phyloP scores from a whole-genome alignment of 2,329 filamentous ascomycete species.

The Aureobasidium melanogenum region DNA sequence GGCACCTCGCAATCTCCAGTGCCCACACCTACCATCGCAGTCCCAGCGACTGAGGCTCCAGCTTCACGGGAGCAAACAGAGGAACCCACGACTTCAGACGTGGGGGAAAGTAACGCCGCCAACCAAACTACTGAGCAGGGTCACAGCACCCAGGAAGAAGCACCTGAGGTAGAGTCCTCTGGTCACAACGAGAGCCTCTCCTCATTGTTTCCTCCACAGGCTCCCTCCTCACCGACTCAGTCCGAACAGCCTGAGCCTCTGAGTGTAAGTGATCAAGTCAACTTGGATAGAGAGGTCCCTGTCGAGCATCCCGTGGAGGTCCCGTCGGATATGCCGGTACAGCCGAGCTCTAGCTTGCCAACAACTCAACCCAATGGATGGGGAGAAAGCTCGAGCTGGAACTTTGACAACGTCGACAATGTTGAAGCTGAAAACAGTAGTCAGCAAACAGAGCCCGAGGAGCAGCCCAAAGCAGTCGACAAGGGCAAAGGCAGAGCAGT shows the following conservation, averaged over 20 bases:
- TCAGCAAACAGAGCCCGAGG: not conserved
- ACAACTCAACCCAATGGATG: not conserved
- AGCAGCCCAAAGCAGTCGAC: conserved; percentile 13
- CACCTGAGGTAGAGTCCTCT: not conserved
- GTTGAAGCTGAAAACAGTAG: not conserved
- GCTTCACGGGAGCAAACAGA: not conserved
- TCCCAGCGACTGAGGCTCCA: not conserved
- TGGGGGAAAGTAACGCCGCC: not conserved
- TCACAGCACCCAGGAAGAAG: not conserved
- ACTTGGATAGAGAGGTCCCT: not conserved
- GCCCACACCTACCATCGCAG: not conserved
- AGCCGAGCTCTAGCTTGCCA: not conserved
- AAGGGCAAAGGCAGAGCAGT: conserved; percentile 29
- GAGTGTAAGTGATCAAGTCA: not conserved
- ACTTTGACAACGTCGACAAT: conserved; percentile 13
- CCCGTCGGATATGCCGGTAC: not conserved
- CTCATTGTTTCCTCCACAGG: not conserved
- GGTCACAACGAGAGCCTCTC: not conserved
- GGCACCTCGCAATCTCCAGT: not conserved
- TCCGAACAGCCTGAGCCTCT: not conserved
- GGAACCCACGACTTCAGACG: not conserved
- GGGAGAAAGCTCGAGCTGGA: conserved; percentile 15
- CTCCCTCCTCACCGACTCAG: not conserved
- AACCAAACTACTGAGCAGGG: not conserved
- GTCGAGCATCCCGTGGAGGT: not conserved